A percentile compares a stretch with the other conserved stretches of the same genome.
Evolutionary conservation across 2,329 filamentous ascomycete species (phyloP).

Genomic region (Botryotinia convoluta): DNA sequence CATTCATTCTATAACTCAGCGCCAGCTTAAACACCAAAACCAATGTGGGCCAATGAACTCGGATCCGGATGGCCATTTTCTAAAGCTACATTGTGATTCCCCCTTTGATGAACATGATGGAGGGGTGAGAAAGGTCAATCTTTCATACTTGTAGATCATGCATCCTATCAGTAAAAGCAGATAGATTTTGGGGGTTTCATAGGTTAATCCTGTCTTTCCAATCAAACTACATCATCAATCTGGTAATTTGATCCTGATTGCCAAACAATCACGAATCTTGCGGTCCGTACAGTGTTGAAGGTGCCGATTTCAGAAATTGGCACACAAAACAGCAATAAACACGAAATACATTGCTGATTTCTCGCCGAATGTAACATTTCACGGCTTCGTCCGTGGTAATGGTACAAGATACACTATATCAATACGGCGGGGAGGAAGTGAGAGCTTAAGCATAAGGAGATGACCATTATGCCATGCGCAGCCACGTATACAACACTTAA

Average conservation of each 20-base stretch:
- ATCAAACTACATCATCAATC: not conserved
- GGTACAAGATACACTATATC: not conserved
- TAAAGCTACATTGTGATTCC: not conserved
- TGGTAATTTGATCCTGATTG: not conserved
- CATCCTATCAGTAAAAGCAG: not conserved
- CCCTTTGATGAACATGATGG: not conserved
- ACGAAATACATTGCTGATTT: not conserved
- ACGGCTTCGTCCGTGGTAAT: not conserved
- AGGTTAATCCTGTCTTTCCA: not conserved
- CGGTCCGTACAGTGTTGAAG: not conserved
- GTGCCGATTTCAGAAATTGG: not conserved
- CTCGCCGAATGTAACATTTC: constrained; percentile 1
- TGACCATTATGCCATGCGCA: constrained; percentile 6
- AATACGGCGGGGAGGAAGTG: constrained; percentile 4
- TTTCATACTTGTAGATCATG: not conserved
- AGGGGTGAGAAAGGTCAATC: not conserved
- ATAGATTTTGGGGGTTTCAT: not conserved
- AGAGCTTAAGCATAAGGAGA: not conserved
- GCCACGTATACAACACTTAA: constrained; percentile 15
- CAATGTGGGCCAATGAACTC: constrained; percentile 8
- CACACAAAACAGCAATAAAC: not conserved
- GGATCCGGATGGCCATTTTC: not conserved
- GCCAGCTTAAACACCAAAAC: not conserved
- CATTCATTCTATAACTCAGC: not conserved
- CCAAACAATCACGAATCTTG: not conserved